Base-by-base conservation (phyloP, 2,329 filamentous ascomycete genomes). In the Colletotrichum karsti region DNA sequence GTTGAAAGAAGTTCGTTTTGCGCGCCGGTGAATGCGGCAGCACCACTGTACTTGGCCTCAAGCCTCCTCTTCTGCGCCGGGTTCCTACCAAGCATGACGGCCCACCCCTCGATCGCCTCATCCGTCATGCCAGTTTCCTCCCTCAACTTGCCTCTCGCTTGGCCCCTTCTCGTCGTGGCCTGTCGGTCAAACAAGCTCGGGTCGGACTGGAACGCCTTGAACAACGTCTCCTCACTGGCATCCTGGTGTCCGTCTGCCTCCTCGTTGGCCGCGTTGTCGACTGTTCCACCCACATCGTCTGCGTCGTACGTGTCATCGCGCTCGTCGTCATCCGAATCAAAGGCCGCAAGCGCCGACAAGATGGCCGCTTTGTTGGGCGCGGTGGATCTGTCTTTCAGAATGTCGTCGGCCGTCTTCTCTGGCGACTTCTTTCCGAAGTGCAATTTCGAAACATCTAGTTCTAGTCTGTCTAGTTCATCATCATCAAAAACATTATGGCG, bases 291-390 rank as follows among this genome's bases (percentile, higher is more conserved):
- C 2, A 98, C 94, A 75, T 98, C 96, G 55, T 90, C 93, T 2
- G 91, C 90, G 74, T 99, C 96, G 76, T 99, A 99, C 0, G 95
- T 98, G 77, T 99, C 96, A 78, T 99, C 96, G 37, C 94, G 89
- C 81, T 99, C 96, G 77, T 99, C 96, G 72, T 98, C 96, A 73
- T 98, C 95, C 0, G 91, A 92, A 80, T 98, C 95, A 72, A 98
- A 98, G 1, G 92, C 88, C 15, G 94, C 93, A 3, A 98, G 88
- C 0, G 95, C 95, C 3, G 95, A 93, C 24, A 97, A 82, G 73
- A 98, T 97, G 10, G 94, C 92, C 0, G 94, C 93, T 81, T 97
- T 97, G 73, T 91, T 90, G 2, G 91, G 88, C 4, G 91, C 89
- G 1, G 82, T 82, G 20, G 87, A 85, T 56, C 87, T 87, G 74